phyloP scores from a whole-genome alignment of 257 asterid species.

The Solanum gandarillasii region DNA sequence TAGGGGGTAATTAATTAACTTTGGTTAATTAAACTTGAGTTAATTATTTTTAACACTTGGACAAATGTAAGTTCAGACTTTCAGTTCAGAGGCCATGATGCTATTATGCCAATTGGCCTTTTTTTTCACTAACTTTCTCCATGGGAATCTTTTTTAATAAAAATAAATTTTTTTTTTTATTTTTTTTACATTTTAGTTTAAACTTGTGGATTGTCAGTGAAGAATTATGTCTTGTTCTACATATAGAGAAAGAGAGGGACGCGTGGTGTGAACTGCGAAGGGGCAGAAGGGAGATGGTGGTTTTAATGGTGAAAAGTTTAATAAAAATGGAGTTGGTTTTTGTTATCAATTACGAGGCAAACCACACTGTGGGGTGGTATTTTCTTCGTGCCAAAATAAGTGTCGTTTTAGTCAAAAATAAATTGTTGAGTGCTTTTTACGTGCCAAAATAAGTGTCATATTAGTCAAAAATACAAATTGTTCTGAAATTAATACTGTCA shows the following conservation, averaged over 20 bases:
- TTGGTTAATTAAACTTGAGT: constrained; percentile 19
- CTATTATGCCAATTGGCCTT: constrained; percentile 34
- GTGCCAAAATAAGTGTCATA: background rate
- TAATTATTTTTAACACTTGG: constrained; percentile 43
- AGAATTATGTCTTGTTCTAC: background rate
- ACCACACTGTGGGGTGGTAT: too few species aligned
- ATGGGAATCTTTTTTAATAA: constrained; percentile 4
- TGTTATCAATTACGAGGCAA: background rate
- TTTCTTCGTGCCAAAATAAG: background rate
- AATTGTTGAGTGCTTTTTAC: background rate
- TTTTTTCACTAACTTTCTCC: background rate
- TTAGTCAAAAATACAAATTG: background rate
- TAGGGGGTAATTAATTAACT: background rate
- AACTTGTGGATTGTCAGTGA: constrained; percentile 1
- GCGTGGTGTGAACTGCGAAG: background rate
- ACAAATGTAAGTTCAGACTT: constrained; percentile 2
- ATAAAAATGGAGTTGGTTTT: background rate
- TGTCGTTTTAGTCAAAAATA: background rate
- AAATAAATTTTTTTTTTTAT: background rate
- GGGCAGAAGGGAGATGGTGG: background rate
- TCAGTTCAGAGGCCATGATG: constrained; percentile 25
- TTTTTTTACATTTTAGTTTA: background rate
- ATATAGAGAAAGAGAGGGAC: background rate
- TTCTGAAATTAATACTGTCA: background rate
- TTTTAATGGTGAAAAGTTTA: background rate